A percentile compares a stretch with the other conserved stretches of the same genome.
phyloP scores from a whole-genome alignment of 2,329 filamentous ascomycete genomes.

The Arthroderma sp. region DNA sequence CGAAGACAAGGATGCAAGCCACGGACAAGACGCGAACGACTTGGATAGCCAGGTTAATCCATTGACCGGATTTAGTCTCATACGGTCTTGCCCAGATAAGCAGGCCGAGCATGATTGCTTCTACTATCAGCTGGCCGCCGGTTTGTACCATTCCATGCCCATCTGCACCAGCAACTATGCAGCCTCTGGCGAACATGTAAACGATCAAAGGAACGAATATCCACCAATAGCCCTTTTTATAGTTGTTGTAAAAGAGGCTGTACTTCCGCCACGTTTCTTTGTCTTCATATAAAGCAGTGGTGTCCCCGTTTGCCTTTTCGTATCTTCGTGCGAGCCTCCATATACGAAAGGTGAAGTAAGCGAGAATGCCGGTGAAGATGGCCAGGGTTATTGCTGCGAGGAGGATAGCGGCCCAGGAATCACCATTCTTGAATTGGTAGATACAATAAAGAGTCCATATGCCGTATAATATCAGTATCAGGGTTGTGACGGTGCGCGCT shows the following conservation, averaged over 20 bases:
- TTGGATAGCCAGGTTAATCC: constrained; percentile 89
- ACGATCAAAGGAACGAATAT: constrained; percentile 78
- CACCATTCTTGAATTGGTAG: constrained; percentile 85
- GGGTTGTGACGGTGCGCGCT: constrained; percentile 72
- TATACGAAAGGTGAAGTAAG: constrained; percentile 74
- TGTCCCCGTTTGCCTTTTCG: constrained; percentile 62
- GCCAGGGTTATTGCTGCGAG: constrained; percentile 71
- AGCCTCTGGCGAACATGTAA: constrained; percentile 84
- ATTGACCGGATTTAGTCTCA: constrained; percentile 71
- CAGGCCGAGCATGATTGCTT: constrained; percentile 63
- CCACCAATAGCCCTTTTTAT: constrained; percentile 95
- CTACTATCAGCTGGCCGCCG: constrained; percentile 65
- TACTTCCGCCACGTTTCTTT: constrained; percentile 90
- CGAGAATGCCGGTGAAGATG: constrained; percentile 68
- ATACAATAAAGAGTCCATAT: constrained; percentile 93
- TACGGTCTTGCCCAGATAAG: constrained; percentile 79
- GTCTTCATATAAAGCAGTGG: constrained; percentile 65
- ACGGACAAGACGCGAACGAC: constrained; percentile 80
- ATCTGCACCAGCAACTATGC: constrained; percentile 70
- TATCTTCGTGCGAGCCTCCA: constrained; percentile 60
- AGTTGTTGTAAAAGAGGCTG: constrained; percentile 92
- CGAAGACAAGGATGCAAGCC: constrained; percentile 79
- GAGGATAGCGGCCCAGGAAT: constrained; percentile 82
- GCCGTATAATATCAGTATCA: constrained; percentile 85
- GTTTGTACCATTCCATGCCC: constrained; percentile 76